phyloP scores from a whole-genome alignment of 768 basidiomycete genomes.

The Leccinum rimulosum region DNA sequence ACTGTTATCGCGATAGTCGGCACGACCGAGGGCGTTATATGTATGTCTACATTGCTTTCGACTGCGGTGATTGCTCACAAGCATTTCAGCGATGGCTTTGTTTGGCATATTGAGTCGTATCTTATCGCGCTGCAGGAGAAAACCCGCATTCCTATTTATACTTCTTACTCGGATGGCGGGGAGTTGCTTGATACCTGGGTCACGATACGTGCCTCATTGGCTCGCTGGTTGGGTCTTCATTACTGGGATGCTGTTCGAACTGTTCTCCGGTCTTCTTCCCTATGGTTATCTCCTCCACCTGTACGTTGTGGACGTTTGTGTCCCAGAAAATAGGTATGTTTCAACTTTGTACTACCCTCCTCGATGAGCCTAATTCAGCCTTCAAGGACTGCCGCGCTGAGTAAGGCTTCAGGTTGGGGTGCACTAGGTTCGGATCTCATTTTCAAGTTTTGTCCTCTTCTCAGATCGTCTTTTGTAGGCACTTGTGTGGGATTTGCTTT shows the following conservation, averaged over 20 bases:
- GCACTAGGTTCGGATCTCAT: constrained; percentile 20
- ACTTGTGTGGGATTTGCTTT: constrained; percentile 25
- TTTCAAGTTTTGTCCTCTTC: background rate
- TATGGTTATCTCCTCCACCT: constrained; percentile 24
- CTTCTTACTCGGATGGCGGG: constrained; percentile 10
- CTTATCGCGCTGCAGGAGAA: constrained; percentile 29
- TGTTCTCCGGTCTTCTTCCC: constrained; percentile 11
- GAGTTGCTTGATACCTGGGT: constrained; percentile 14
- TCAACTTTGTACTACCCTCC: background rate
- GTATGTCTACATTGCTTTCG: constrained; percentile 13
- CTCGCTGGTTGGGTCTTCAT: constrained; percentile 17
- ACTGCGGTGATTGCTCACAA: background rate
- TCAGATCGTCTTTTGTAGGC: constrained; percentile 15
- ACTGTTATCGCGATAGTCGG: constrained; percentile 16
- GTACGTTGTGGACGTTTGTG: constrained; percentile 29
- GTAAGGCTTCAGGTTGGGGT: constrained; percentile 29
- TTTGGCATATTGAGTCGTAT: constrained; percentile 25
- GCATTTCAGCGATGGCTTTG: constrained; percentile 19
- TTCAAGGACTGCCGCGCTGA: constrained; percentile 27
- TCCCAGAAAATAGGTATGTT: constrained; percentile 24
- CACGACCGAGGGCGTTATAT: constrained; percentile 15
- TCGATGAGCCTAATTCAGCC: constrained; percentile 4
- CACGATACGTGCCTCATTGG: constrained; percentile 16
- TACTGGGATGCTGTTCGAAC: constrained; percentile 16
- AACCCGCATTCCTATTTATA: constrained; percentile 16